Conservation (phyloP, 2,329 filamentous ascomycete genomes). For the Arthrinium puccinioides region DNA sequence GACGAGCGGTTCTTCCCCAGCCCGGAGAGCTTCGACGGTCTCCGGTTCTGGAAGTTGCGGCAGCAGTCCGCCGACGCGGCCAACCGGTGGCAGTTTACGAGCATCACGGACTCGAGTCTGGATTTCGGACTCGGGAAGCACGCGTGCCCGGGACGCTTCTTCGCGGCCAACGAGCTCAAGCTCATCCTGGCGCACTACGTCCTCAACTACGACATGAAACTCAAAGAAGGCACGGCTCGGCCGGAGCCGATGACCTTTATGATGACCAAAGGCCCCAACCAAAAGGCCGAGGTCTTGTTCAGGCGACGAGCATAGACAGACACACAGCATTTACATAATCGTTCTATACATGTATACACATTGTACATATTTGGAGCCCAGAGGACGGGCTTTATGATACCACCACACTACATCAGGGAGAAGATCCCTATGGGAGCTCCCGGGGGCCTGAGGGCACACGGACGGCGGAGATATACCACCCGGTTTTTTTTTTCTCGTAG, state of each 20-base stretch:
- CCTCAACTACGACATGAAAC: slow-evolving; percentile 31
- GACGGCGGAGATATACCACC: too few relatives aligned
- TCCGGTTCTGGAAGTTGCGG: slow-evolving; percentile 30
- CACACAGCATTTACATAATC: too few relatives aligned
- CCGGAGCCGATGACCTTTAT: slow-evolving; percentile 23
- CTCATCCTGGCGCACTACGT: slow-evolving; percentile 32
- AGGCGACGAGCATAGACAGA: slow-evolving; percentile 9
- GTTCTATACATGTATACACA: too few relatives aligned
- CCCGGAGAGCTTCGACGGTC: slow-evolving; percentile 27
- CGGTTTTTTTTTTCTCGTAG: too few relatives aligned
- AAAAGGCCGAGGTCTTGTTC: slow-evolving; percentile 22
- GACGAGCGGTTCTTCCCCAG: slow-evolving; percentile 29
- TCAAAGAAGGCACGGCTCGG: slow-evolving; percentile 18
- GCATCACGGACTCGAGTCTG: slow-evolving; percentile 26
- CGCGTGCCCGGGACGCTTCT: slow-evolving; percentile 36
- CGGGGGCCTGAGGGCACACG: too few relatives aligned
- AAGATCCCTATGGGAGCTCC: too few relatives aligned
- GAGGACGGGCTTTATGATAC: too few relatives aligned
- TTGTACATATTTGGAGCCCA: too few relatives aligned
- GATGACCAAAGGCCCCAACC: slow-evolving; percentile 25
- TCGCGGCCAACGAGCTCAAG: slow-evolving; percentile 38
- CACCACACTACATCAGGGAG: too few relatives aligned
- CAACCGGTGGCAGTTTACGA: slow-evolving; percentile 22
- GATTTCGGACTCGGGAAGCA: slow-evolving; percentile 32
- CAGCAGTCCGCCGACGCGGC: slow-evolving; percentile 12